phyloP scores from a whole-genome alignment of 768 basidiomycete genomes.

The Hygrocybe coccinea region DNA sequence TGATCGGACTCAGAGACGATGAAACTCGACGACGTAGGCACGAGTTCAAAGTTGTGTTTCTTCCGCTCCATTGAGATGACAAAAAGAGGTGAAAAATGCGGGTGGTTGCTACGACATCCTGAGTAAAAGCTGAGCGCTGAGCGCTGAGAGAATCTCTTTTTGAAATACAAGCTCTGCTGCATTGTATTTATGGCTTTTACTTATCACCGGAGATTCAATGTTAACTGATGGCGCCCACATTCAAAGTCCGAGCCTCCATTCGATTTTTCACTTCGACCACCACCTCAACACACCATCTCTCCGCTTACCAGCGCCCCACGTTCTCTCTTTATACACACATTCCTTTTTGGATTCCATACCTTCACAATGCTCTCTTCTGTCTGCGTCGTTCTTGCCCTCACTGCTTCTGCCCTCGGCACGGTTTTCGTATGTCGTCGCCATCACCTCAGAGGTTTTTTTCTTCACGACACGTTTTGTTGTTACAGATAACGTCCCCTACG shows the following conservation, averaged over 20 bases:
- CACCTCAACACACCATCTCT: not conserved
- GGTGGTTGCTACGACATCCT: too few species aligned
- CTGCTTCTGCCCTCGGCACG: constrained; percentile 50
- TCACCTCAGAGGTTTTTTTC: not conserved
- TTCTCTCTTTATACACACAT: not conserved
- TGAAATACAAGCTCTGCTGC: too few species aligned
- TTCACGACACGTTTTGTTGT: not conserved
- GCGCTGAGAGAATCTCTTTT: too few species aligned
- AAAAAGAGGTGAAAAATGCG: too few species aligned
- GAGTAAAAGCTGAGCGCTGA: too few species aligned
- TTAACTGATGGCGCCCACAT: not conserved
- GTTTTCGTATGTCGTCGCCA: constrained; percentile 43
- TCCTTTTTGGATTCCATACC: not conserved
- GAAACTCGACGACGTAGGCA: too few species aligned
- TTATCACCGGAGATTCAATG: too few species aligned
- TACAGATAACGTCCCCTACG: constrained; percentile 56
- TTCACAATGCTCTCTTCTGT: constrained; percentile 49
- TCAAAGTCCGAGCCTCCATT: not conserved
- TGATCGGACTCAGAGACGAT: too few species aligned
- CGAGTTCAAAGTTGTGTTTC: too few species aligned
- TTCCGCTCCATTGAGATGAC: too few species aligned
- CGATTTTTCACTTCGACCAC: not conserved
- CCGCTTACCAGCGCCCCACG: not conserved
- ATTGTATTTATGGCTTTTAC: too few species aligned
- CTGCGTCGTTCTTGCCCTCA: constrained; percentile 46